Conservation (phyloP, 2,329 filamentous ascomycete genomes). For the Verticillium dahliae region DNA sequence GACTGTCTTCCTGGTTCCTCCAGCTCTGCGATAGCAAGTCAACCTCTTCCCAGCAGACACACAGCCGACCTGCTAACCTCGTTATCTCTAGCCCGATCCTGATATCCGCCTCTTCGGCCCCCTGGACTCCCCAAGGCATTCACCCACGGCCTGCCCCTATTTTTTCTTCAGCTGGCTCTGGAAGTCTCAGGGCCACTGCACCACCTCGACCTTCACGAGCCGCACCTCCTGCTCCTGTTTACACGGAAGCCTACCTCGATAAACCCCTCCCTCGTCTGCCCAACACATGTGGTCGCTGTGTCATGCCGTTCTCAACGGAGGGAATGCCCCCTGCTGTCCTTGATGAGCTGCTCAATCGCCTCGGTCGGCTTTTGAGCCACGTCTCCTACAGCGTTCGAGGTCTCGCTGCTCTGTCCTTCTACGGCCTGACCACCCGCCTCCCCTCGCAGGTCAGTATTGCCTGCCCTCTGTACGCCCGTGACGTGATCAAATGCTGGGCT, state of each 20-base stretch:
- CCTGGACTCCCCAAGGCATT: not conserved
- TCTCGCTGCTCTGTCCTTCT: slow-evolving; percentile 33
- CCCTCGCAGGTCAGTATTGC: slow-evolving; percentile 30
- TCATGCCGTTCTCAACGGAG: not conserved
- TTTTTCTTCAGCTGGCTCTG: not conserved
- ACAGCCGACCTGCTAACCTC: not conserved
- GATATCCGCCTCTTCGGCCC: not conserved
- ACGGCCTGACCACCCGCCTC: slow-evolving; percentile 27
- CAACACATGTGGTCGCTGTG: slow-evolving; percentile 1
- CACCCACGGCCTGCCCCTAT: not conserved
- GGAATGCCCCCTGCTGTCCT: slow-evolving; percentile 23
- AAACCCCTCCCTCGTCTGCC: not conserved
- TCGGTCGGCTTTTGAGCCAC: slow-evolving; percentile 32
- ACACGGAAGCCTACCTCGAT: not conserved
- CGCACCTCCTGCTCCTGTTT: too few relatives aligned
- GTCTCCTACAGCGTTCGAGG: slow-evolving; percentile 41
- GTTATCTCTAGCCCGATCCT: not conserved
- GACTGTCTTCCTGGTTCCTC: not conserved
- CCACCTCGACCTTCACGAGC: too few relatives aligned
- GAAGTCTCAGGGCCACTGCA: too few relatives aligned
- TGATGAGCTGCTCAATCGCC: slow-evolving; percentile 25
- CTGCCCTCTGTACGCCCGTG: slow-evolving; percentile 26
- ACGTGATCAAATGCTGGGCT: slow-evolving; percentile 35
- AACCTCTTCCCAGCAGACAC: not conserved
- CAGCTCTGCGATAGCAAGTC: not conserved